phyloP scores from a whole-genome alignment of 495 filamentous ascomycete genomes.

The Trypethelium eluteriae region DNA sequence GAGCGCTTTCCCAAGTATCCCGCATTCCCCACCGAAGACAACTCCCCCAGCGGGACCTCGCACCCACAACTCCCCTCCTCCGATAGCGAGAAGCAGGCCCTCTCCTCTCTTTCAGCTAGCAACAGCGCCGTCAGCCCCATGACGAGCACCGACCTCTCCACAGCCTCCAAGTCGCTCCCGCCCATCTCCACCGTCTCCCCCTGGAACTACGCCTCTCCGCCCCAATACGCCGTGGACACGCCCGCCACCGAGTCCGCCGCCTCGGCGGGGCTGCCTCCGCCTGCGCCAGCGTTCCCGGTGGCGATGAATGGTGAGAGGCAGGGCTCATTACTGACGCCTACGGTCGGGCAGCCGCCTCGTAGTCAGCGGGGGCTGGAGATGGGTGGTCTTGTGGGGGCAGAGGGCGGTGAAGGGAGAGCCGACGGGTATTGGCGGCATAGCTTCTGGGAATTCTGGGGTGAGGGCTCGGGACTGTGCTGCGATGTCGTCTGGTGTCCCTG shows the following conservation, averaged over 20 bases:
- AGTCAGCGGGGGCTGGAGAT: background rate
- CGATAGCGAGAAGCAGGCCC: background rate
- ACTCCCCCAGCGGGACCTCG: background rate
- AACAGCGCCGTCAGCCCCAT: too few species aligned
- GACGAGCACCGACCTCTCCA: too few species aligned
- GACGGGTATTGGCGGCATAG: background rate
- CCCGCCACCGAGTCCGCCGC: background rate
- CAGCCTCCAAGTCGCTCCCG: background rate
- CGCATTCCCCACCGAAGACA: background rate
- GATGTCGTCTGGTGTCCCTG: background rate
- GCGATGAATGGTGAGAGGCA: background rate
- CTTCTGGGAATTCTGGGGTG: background rate
- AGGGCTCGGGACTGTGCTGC: background rate
- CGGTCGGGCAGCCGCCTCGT: too few species aligned
- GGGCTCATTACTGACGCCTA: background rate
- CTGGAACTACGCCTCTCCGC: background rate
- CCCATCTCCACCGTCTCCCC: background rate
- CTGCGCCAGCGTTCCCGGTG: background rate
- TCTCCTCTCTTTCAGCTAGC: background rate
- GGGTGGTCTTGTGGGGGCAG: background rate
- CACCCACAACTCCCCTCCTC: background rate
- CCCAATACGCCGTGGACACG: constrained; percentile 6
- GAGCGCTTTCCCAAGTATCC: constrained; percentile 5
- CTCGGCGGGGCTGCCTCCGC: background rate
- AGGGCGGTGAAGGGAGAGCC: background rate